phyloP scores from a whole-genome alignment of 768 basidiomycete genomes.

The Podaxis sp. region DNA sequence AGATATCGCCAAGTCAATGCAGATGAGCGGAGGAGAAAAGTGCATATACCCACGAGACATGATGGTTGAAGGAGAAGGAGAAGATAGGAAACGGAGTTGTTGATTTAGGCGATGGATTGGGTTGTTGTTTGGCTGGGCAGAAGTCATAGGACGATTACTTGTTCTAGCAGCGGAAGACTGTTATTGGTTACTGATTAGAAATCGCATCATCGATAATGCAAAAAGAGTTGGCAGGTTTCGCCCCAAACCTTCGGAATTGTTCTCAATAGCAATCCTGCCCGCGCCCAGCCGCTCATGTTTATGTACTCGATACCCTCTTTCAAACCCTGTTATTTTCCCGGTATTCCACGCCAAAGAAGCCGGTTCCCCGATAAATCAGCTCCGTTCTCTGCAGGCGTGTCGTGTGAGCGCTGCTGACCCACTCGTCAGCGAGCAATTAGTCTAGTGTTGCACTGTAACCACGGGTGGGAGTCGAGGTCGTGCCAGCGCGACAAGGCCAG shows the following conservation, averaged over 20 bases:
- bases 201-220: slow-evolving; percentile 18
- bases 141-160: slow-evolving; percentile 31
- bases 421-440: slow-evolving; percentile 14
- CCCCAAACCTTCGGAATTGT: background rate
- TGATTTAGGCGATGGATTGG: slow-evolving; percentile 53
- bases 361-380: background rate
- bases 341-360: background rate
- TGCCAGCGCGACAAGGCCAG: background rate
- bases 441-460: background rate
- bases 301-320: background rate
- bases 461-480: background rate
- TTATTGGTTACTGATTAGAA: slow-evolving; percentile 16
- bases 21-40: slow-evolving; percentile 20
- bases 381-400: background rate
- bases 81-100: slow-evolving; percentile 55
- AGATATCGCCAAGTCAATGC: background rate
- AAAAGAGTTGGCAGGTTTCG: background rate
- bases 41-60: slow-evolving; percentile 57
- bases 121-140: slow-evolving; percentile 37
- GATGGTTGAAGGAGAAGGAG: slow-evolving; percentile 24
- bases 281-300: slow-evolving; percentile 2
- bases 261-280: background rate
- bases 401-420: background rate
- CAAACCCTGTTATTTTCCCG: background rate
- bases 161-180: slow-evolving; percentile 11